These are phyloP conservation scores for Elongisporangium anandrum DNA, from an alignment of 352 stramenopile species.

Conservation along the genomic window DNA sequence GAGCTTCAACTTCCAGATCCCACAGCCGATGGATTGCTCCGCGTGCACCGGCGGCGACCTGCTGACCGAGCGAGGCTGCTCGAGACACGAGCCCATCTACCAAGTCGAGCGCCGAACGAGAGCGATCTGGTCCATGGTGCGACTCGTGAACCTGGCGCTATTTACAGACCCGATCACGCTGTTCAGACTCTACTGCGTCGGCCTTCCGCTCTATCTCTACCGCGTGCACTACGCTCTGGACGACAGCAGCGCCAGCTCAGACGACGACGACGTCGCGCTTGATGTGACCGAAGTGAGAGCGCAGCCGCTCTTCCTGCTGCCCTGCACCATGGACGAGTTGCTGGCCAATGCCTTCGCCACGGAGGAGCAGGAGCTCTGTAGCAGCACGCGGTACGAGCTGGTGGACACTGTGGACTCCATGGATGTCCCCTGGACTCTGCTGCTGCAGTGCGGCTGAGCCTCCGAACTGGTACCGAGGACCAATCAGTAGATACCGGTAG, in stretches of 20 bases:
- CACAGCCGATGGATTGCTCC: too few species aligned
- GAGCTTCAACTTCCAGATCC: too few species aligned
- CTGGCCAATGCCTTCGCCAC: neutral
- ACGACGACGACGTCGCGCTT: too few species aligned
- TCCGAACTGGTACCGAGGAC: too few species aligned
- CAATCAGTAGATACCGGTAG: too few species aligned
- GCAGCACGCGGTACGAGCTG: neutral
- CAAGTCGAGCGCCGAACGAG: neutral
- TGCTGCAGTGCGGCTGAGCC: neutral
- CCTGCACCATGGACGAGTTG: neutral
- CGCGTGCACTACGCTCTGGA: too few species aligned
- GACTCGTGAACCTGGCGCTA: neutral
- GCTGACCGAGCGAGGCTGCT: too few species aligned
- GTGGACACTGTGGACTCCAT: neutral
- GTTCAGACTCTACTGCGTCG: neutral
- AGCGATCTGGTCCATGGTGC: neutral
- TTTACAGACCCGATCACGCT: neutral
- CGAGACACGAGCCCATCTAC: too few species aligned
- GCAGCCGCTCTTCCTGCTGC: neutral
- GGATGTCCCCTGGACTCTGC: neutral
- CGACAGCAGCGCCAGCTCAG: too few species aligned
- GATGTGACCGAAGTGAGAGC: neutral
- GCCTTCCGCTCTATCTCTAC: neutral
- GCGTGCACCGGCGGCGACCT: too few species aligned
- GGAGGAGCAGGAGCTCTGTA: too few species aligned